A percentile compares a stretch with the other conserved stretches of the same genome.
Conservation (phyloP, 192 early-diverging fungal species). For the Powellomyces hirtus region DNA sequence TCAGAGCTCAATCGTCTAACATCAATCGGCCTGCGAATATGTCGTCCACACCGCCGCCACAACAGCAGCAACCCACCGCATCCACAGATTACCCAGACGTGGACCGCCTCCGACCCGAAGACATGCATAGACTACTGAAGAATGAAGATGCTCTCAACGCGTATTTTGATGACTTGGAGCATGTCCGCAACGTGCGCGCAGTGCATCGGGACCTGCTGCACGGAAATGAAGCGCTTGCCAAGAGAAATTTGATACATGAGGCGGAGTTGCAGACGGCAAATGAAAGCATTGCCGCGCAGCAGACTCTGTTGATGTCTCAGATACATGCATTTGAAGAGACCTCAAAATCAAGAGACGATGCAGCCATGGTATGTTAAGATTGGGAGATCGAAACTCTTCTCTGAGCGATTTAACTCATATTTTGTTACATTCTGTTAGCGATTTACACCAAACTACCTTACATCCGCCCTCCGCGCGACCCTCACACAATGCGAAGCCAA, state of each 20-base stretch:
- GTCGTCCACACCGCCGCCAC: background rate
- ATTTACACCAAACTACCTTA: constrained; percentile 35
- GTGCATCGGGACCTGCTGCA: constrained; percentile 25
- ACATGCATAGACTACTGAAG: constrained; percentile 24
- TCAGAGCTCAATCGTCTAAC: background rate
- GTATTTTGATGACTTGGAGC: constrained; percentile 25
- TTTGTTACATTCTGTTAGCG: constrained; percentile 8
- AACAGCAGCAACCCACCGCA: background rate
- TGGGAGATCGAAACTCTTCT: background rate
- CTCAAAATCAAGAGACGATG: constrained; percentile 1
- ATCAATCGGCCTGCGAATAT: background rate
- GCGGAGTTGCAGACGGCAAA: constrained; percentile 19
- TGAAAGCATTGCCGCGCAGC: background rate
- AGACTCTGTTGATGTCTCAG: background rate
- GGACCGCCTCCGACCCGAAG: constrained; percentile 20
- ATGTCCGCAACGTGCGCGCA: constrained; percentile 12
- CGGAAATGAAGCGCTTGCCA: constrained; percentile 20
- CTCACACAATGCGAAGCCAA: constrained; percentile 29
- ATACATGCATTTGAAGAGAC: background rate
- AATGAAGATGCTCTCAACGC: constrained; percentile 20
- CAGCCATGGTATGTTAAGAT: background rate
- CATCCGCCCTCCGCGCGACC: constrained; percentile 18
- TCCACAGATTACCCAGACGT: constrained; percentile 14
- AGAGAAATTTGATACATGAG: constrained; percentile 10
- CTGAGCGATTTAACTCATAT: background rate